Percentiles rank a stretch among this genome's conserved stretches.
These are phyloP conservation scores for Talaromyces thailandensis DNA, from an alignment of 495 filamentous ascomycete species.

Conservation along the genomic window DNA sequence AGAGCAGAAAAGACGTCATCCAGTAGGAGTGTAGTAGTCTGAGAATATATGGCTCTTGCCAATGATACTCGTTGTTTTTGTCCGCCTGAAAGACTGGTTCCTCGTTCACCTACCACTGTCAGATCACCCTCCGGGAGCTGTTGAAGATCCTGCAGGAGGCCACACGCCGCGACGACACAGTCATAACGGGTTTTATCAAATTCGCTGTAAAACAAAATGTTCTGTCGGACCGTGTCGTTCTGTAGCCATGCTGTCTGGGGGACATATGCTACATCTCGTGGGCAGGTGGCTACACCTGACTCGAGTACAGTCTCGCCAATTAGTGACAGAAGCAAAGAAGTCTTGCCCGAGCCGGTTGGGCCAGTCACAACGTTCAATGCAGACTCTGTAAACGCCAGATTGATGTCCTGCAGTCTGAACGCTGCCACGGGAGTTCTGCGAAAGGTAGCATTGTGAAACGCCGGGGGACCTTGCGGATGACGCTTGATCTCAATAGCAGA, in stretches of 20 bases:
- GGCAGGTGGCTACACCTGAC: slow-evolving; percentile 36
- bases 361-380: slow-evolving; percentile 45
- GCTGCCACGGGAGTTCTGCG: slow-evolving; percentile 15
- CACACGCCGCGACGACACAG: slow-evolving; percentile 50
- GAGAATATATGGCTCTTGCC: slow-evolving; percentile 61
- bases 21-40: slow-evolving; percentile 45
- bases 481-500: slow-evolving; percentile 27
- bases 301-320: slow-evolving; percentile 60
- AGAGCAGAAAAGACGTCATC: slow-evolving; percentile 55
- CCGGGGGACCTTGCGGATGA: slow-evolving; percentile 33
- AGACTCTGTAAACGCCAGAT: slow-evolving; percentile 39
- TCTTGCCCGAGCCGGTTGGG: slow-evolving; percentile 51
- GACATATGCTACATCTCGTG: slow-evolving; percentile 39
- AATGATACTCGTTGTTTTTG: slow-evolving; percentile 63
- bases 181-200: slow-evolving; percentile 51
- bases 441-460: slow-evolving; percentile 23
- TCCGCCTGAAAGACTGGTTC: slow-evolving; percentile 55
- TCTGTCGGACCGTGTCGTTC: slow-evolving; percentile 50
- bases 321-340: slow-evolving; percentile 58
- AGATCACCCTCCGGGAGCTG: slow-evolving; percentile 48
- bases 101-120: slow-evolving; percentile 54
- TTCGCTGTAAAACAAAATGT: slow-evolving; percentile 43
- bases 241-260: slow-evolving; percentile 45
- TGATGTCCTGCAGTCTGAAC: slow-evolving; percentile 37
- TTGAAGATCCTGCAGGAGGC: slow-evolving; percentile 46